phyloP scores from a whole-genome alignment of 371 early-diverging fungal species.

The Mucor indicus region DNA sequence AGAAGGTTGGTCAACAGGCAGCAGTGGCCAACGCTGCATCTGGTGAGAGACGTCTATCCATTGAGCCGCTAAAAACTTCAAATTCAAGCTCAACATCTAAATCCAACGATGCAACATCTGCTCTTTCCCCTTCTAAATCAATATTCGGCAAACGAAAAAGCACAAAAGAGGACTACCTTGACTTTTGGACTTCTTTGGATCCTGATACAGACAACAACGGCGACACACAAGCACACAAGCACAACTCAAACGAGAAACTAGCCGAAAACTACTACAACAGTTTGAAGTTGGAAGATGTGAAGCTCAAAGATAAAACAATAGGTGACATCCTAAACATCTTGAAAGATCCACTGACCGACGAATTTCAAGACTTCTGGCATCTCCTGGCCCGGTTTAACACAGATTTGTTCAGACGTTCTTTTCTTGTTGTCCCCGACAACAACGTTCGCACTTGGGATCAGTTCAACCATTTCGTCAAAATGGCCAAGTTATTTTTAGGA shows the following conservation, averaged over 20 bases:
- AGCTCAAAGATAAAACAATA: slow-evolving; percentile 1
- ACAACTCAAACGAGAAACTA: neutral
- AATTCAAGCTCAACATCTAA: neutral
- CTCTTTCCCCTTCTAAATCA: slow-evolving; percentile 6
- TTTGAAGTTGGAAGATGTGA: neutral
- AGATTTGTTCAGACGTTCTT: slow-evolving; percentile 54
- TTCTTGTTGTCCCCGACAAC: slow-evolving; percentile 72
- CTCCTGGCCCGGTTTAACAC: slow-evolving; percentile 55
- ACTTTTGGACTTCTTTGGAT: slow-evolving; percentile 24
- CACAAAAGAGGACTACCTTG: slow-evolving; percentile 13
- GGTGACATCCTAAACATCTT: slow-evolving; percentile 13
- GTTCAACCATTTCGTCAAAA: slow-evolving; percentile 52
- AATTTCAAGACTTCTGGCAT: slow-evolving; percentile 50
- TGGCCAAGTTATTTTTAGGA: slow-evolving; percentile 32
- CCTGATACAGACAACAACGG: slow-evolving; percentile 26
- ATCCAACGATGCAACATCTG: neutral
- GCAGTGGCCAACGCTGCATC: neutral
- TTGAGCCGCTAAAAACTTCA: neutral
- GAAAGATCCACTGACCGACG: slow-evolving; percentile 56
- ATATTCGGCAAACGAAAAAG: slow-evolving; percentile 17
- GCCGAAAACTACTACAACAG: slow-evolving; percentile 10
- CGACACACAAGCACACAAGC: no score
- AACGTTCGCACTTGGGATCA: slow-evolving; percentile 60
- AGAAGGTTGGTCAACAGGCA: neutral
- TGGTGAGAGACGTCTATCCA: neutral